phyloP scores from a whole-genome alignment of 768 basidiomycete genomes.

The Pulveroboletus sp. region DNA sequence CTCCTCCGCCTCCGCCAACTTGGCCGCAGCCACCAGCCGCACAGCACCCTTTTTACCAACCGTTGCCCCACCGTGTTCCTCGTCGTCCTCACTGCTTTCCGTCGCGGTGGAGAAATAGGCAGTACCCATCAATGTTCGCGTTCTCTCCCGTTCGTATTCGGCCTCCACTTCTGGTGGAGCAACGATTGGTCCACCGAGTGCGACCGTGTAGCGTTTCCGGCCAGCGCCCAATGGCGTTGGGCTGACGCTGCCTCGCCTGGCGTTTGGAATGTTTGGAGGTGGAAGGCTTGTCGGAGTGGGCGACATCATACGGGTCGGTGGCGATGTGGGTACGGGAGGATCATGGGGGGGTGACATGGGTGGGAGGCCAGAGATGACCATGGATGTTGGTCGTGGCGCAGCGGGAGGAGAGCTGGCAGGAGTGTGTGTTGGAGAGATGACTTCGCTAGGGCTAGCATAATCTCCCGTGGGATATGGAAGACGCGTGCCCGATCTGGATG shows the following conservation, averaged over 20 bases:
- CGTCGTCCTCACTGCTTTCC: conserved; percentile 35
- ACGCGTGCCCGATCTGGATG: conserved; percentile 38
- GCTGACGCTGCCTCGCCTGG: conserved; percentile 55
- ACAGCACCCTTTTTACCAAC: conserved; percentile 51
- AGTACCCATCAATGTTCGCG: conserved; percentile 33
- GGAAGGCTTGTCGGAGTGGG: conserved; percentile 37
- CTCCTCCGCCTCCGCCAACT: conserved; percentile 28
- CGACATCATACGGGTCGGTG: conserved; percentile 21
- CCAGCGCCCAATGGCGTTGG: conserved; percentile 56
- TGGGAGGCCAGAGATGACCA: conserved; percentile 45
- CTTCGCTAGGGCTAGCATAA: conserved; percentile 65
- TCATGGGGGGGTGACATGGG: conserved; percentile 24
- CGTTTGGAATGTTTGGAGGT: conserved; percentile 36
- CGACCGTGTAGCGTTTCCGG: conserved; percentile 83
- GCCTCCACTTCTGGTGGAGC: conserved; percentile 28
- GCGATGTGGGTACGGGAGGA: conserved; percentile 17
- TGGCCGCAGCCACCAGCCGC: conserved; percentile 33
- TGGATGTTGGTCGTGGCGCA: conserved; percentile 41
- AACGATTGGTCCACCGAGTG: conserved; percentile 72
- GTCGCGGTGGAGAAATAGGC: conserved; percentile 44
- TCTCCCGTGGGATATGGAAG: conserved; percentile 84
- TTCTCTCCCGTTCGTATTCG: conserved; percentile 29
- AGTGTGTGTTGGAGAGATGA: conserved; percentile 32
- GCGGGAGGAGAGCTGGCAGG: conserved; percentile 48
- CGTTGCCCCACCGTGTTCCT: conserved; percentile 40